phyloP scores from a whole-genome alignment of 441 rosid genomes.

The Croton laevigatus region DNA sequence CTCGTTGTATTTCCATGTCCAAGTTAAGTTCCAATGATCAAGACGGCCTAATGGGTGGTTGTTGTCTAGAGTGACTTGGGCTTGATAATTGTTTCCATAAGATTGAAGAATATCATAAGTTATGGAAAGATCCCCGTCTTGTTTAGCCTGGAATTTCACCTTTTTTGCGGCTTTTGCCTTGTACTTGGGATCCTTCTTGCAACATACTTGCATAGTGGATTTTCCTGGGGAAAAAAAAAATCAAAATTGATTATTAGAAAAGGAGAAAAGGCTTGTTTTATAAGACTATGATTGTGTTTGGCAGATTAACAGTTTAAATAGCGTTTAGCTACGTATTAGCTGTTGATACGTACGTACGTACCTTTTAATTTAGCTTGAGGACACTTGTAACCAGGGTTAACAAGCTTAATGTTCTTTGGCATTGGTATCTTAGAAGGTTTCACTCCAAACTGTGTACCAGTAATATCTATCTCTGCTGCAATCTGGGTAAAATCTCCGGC shows the following conservation, averaged over 20 bases:
- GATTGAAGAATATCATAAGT: constrained; percentile 68
- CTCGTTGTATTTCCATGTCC: constrained; percentile 93
- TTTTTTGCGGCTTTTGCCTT: constrained; percentile 41
- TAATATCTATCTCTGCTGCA: constrained; percentile 35
- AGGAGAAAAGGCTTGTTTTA: no score
- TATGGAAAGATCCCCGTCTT: constrained; percentile 56
- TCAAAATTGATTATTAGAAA: no score
- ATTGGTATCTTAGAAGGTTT: constrained; percentile 39
- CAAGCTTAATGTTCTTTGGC: constrained; percentile 50
- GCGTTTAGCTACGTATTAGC: no score
- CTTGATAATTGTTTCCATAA: constrained; percentile 58
- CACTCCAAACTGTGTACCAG: constrained; percentile 55
- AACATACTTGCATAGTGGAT: constrained; percentile 55
- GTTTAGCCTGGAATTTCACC: constrained; percentile 46
- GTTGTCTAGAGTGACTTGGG: constrained; percentile 83
- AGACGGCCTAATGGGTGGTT: constrained; percentile 65
- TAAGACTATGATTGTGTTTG: no score
- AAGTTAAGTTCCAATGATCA: constrained; percentile 86
- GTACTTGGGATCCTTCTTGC: constrained; percentile 60
- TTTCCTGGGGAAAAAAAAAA: constrained; percentile 28
- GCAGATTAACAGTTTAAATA: no score
- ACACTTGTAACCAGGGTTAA: constrained; percentile 45
- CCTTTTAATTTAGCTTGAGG: constrained; percentile 39
- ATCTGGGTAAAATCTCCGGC: constrained; percentile 59
- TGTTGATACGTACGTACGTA: not conserved